Conservation (phyloP, 805 yeast species). For the Yarrowia sp. region DNA sequence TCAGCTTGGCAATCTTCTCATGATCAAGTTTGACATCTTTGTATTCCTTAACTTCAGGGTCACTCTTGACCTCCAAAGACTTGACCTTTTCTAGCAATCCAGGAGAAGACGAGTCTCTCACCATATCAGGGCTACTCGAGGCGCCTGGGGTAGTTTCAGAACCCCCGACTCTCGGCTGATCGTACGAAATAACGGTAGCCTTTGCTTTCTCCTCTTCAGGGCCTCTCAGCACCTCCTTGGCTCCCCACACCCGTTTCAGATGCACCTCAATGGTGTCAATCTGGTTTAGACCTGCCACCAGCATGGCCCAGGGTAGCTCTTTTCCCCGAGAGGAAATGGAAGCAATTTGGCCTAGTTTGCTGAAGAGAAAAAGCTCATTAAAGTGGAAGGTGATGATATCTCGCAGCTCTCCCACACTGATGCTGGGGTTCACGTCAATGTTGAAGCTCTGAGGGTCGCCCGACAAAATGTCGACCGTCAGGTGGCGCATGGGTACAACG, state of each 20-base stretch:
- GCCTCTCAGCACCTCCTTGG: neutral
- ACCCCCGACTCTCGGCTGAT: neutral
- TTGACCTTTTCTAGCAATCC: slow-evolving; percentile 4
- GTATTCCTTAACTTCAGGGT: neutral
- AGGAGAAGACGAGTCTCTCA: neutral
- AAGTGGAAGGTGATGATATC: slow-evolving; percentile 15
- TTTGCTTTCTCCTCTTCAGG: neutral
- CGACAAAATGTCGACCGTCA: slow-evolving; percentile 18
- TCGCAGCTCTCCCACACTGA: slow-evolving; percentile 4
- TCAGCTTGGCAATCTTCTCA: neutral
- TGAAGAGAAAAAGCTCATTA: slow-evolving; percentile 19
- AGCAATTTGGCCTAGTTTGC: slow-evolving; percentile 11
- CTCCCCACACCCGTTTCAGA: slow-evolving; percentile 1
- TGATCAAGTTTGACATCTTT: neutral
- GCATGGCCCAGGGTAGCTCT: slow-evolving; percentile 16
- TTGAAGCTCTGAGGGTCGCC: slow-evolving; percentile 25
- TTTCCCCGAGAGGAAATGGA: neutral
- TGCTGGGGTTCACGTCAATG: slow-evolving; percentile 7
- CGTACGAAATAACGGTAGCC: slow-evolving; percentile 5
- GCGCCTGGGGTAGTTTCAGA: neutral
- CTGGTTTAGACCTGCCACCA: slow-evolving; percentile 25
- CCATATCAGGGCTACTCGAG: slow-evolving; percentile 3
- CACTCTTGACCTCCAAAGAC: slow-evolving; percentile 1
- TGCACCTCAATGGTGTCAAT: slow-evolving; percentile 17
- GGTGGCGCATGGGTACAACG: slow-evolving; percentile 14